Percentiles rank a stretch among this genome's conserved stretches.
phyloP scores from a whole-genome alignment of 192 early-diverging fungal species.

The Coemansia sp. region DNA sequence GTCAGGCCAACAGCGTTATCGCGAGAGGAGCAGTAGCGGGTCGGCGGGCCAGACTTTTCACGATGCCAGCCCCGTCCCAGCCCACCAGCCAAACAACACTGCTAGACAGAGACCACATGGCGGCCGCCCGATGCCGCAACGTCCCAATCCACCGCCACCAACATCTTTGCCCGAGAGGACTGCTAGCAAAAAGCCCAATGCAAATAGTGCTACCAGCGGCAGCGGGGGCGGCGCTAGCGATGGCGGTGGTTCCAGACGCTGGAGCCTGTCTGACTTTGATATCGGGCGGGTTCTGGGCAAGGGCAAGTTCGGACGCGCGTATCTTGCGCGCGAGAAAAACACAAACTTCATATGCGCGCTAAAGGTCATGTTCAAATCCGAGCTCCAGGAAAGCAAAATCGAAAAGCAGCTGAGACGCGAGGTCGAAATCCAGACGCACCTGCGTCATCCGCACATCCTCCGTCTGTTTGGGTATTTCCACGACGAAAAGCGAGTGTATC shows the following conservation, averaged over 20 bases:
- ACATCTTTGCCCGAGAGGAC: background rate
- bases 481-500: constrained; percentile 86
- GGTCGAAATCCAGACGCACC: constrained; percentile 91
- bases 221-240: background rate
- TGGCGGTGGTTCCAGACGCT: constrained; percentile 29
- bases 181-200: background rate
- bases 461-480: constrained; percentile 96
- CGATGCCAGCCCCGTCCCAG: background rate
- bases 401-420: constrained; percentile 92
- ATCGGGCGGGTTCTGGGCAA: constrained; percentile 85
- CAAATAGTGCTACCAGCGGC: background rate
- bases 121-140: constrained; percentile 3
- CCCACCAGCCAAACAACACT: background rate
- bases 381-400: constrained; percentile 72
- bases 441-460: constrained; percentile 91
- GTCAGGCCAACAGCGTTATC: constrained; percentile 13
- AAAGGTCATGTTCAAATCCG: constrained; percentile 86
- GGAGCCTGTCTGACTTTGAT: constrained; percentile 83
- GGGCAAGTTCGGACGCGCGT: constrained; percentile 97
- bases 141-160: constrained; percentile 1
- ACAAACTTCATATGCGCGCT: constrained; percentile 88
- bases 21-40: constrained; percentile 1
- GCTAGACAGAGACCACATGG: background rate
- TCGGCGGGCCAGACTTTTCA: background rate
- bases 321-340: constrained; percentile 84